Evolutionary conservation across 2,329 filamentous ascomycete genomes (phyloP), one percentile per base, ranked within the genome.

Genomic region (Zasmidium cellare): DNA sequence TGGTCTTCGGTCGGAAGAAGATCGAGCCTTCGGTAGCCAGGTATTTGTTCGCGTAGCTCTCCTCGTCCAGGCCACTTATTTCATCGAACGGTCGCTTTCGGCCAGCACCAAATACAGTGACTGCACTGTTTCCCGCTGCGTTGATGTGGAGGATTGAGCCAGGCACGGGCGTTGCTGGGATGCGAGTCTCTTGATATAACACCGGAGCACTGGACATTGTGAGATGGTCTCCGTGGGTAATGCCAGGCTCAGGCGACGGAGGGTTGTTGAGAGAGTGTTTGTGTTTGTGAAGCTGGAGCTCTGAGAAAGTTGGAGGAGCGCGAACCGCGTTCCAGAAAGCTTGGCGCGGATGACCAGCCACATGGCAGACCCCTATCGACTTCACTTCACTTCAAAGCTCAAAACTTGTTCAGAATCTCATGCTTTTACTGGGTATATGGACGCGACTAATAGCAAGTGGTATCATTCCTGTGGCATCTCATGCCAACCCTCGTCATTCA

Each of bases 1-100:
- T 80, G 69, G 89, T 85, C 73, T 88, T 84, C 73, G 84, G 84
- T 55, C 94, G 87, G 75, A 96, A 92, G 78, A 91, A 96, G 56
- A 97, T 83, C 2, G 91, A 91, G 24, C 91, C 88, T 28, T 92
- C 85, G 1, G 82, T 87, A 23, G 93, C 91, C 53, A 97, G 79
- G 70, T 90, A 85, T 62, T 84, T 87, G 59, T 83, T 80, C 64
- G 87, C 85, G 70, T 96, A 96, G 9, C 83, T 79, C 55, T 85
- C 85, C 72, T 93, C 89, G 65, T 92, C 90, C 69, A 90, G 68
- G 35, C 74, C 74, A 46, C 62, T 69, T 60, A 74, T 71, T 56
- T 79, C 75, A 49, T 74, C 72, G 60, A 76, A 64, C 24, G 64
- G 51, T 25, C 72, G 68, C 60, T 73, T 74, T 46, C 71, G 68